Conservation (phyloP, 2,329 filamentous ascomycete genomes). For the Xylaria digitata region DNA sequence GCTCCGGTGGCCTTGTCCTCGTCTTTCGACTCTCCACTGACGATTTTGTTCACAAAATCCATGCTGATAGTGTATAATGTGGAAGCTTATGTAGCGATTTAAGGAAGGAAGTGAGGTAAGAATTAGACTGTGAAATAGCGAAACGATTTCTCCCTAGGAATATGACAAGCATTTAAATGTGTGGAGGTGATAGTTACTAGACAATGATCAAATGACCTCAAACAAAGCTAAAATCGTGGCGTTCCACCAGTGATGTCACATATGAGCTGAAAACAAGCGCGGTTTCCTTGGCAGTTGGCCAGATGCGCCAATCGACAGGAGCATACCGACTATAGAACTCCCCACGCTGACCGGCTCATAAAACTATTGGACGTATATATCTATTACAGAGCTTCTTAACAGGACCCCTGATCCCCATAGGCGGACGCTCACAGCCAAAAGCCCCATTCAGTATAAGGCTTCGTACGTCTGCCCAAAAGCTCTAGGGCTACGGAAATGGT, state of each 20-base stretch:
- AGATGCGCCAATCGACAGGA: neutral
- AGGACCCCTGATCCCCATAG: too few relatives aligned
- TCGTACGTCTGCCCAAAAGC: too few relatives aligned
- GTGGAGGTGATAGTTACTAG: neutral
- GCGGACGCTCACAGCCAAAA: too few relatives aligned
- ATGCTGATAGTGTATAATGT: slow-evolving; percentile 52
- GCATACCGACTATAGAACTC: too few relatives aligned
- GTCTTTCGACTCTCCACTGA: slow-evolving; percentile 50
- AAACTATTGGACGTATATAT: too few relatives aligned
- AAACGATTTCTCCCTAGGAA: neutral
- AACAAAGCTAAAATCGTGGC: neutral
- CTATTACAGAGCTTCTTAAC: too few relatives aligned
- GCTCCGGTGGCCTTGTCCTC: slow-evolving; percentile 52
- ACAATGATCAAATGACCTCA: neutral
- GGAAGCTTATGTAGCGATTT: too few relatives aligned
- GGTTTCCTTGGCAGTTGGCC: neutral
- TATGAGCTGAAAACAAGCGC: neutral
- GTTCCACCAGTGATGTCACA: slow-evolving; percentile 25
- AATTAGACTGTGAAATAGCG: neutral
- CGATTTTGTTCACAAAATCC: slow-evolving; percentile 67
- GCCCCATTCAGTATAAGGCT: too few relatives aligned
- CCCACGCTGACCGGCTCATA: too few relatives aligned
- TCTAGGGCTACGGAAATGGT: too few relatives aligned
- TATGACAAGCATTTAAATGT: neutral
- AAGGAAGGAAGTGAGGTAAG: neutral